Conservation (phyloP, 139 green algal species). For the Cymbomonas tetramitiformis region DNA sequence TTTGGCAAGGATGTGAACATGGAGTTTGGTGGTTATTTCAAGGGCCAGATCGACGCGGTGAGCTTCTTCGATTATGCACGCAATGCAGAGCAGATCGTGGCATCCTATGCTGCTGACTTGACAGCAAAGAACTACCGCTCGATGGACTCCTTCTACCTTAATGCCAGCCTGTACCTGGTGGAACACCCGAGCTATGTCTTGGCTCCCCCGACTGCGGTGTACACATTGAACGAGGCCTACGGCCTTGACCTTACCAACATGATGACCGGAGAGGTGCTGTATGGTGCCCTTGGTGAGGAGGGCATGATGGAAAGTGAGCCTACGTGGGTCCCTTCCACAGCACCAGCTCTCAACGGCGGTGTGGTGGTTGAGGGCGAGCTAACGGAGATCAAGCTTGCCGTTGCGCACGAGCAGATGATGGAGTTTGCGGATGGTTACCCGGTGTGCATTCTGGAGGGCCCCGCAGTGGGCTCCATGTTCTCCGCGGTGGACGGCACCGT, state of each 20-base stretch:
- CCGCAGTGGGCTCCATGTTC: too few relatives aligned
- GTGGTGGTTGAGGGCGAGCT: not conserved
- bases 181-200: not conserved
- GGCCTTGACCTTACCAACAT: not conserved
- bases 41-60: slow-evolving; percentile 10
- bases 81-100: not conserved
- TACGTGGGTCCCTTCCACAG: not conserved
- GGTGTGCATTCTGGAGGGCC: too few relatives aligned
- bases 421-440: too few relatives aligned
- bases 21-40: slow-evolving; percentile 4
- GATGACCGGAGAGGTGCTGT: not conserved
- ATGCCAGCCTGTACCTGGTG: not conserved
- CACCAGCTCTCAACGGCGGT: not conserved
- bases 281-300: too few relatives aligned
- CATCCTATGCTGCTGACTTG: slow-evolving; percentile 3
- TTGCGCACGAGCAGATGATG: not conserved
- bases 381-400: not conserved
- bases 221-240: not conserved
- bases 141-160: not conserved
- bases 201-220: not conserved
- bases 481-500: too few relatives aligned
- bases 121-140: not conserved
- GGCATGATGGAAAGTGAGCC: too few relatives aligned
- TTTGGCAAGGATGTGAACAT: not conserved
- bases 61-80: not conserved